Conservation (phyloP, 1,139 yeast genomes). For the Yamadazyma taylorii region DNA sequence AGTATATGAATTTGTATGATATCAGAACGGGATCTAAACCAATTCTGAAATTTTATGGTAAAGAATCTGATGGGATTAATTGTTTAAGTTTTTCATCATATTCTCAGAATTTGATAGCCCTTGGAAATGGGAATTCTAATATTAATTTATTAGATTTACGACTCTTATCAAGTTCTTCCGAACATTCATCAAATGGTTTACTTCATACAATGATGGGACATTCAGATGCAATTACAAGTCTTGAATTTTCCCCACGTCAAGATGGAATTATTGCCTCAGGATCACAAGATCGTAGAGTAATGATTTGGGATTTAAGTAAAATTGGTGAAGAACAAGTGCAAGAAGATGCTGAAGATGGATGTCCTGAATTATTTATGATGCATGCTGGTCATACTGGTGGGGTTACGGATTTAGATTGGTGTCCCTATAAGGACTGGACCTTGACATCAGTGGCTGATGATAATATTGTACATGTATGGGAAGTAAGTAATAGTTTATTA, state of each 20-base stretch:
- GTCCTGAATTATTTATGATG: constrained; percentile 80
- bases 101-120: constrained; percentile 57
- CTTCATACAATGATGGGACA: constrained; percentile 80
- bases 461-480: constrained; percentile 78
- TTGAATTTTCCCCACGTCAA: constrained; percentile 70
- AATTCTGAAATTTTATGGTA: constrained; percentile 29
- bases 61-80: constrained; percentile 51
- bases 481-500: constrained; percentile 54
- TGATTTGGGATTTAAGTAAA: constrained; percentile 70
- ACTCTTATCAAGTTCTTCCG: constrained; percentile 28
- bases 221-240: constrained; percentile 62
- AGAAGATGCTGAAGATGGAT: constrained; percentile 79
- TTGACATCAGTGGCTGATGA: constrained; percentile 75
- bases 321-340: constrained; percentile 80
- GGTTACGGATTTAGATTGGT: constrained; percentile 71
- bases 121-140: constrained; percentile 70
- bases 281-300: constrained; percentile 67
- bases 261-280: constrained; percentile 77
- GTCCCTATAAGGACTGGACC: constrained; percentile 71
- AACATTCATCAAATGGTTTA: constrained; percentile 20
- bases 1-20: constrained; percentile 44
- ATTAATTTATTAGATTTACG: constrained; percentile 63
- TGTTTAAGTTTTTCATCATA: constrained; percentile 65
- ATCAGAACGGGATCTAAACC: constrained; percentile 27
- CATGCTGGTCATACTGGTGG: constrained; percentile 85